Evolutionary conservation across 2,329 filamentous ascomycete genomes (phyloP).

Genomic region (Cordyceps cateniannulata): DNA sequence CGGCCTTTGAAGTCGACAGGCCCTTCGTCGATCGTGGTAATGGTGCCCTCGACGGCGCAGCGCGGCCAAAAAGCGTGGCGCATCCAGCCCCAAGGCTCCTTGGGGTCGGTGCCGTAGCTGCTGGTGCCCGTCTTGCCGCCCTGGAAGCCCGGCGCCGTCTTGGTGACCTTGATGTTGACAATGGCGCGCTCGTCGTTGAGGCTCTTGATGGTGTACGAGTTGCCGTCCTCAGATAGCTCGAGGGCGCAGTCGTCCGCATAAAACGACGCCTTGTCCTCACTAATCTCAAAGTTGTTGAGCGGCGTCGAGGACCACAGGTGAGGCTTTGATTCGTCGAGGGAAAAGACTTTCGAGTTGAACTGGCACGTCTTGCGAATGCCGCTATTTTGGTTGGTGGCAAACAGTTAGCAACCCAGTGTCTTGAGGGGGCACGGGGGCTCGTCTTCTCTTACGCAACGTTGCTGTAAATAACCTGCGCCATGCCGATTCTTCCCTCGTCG

Average conservation of each 20-base stretch:
- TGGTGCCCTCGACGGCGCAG: conserved; percentile 72
- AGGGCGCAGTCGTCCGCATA: conserved; percentile 80
- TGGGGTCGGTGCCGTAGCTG: conserved; percentile 77
- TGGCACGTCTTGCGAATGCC: conserved; percentile 86
- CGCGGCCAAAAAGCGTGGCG: conserved; percentile 92
- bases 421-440: neutral
- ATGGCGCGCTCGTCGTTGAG: conserved; percentile 72
- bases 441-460: conserved; percentile 71
- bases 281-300: conserved; percentile 74
- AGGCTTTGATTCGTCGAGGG: conserved; percentile 62
- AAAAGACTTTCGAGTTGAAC: conserved; percentile 92
- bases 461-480: conserved; percentile 94
- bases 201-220: conserved; percentile 82
- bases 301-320: conserved; percentile 80
- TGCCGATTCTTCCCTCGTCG: conserved; percentile 67
- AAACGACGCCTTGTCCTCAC: conserved; percentile 74
- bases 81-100: conserved; percentile 87
- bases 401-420: conserved; percentile 16
- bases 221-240: conserved; percentile 79
- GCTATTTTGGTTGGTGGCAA: conserved; percentile 38
- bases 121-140: conserved; percentile 78
- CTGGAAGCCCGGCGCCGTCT: conserved; percentile 72
- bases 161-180: conserved; percentile 79
- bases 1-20: conserved; percentile 75
- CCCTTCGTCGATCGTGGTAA: conserved; percentile 69